Evolutionary conservation across 179 eudicot genomes (phyloP).

Genomic region (Silene noctiflora): DNA sequence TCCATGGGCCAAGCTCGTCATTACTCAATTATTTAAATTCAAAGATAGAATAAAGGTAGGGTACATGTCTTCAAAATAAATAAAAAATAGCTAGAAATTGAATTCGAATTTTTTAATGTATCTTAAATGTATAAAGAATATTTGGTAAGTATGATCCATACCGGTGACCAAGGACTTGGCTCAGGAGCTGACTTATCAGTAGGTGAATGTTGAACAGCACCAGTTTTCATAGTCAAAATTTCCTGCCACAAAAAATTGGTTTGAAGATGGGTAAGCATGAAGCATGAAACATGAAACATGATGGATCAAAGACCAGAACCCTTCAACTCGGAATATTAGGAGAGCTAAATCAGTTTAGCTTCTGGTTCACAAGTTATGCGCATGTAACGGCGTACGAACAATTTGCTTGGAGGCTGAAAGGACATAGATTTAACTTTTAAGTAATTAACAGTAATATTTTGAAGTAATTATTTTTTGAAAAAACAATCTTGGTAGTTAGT

Average conservation of each 20-base stretch:
- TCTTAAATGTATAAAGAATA: conserved; percentile 8
- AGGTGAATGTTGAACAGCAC: conserved; percentile 95
- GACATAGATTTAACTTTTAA: not conserved
- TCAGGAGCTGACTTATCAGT: conserved; percentile 68
- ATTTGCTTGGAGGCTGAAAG: not conserved
- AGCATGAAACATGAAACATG: not conserved
- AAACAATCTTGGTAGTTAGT: not conserved
- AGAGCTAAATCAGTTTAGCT: not conserved
- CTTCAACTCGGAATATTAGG: not conserved
- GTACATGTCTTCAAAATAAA: not conserved
- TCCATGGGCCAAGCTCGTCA: not conserved
- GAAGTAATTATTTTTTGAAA: no score
- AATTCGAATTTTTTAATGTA: not conserved
- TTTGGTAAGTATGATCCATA: conserved; percentile 33
- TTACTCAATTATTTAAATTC: not conserved
- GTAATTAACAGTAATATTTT: no score
- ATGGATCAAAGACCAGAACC: not conserved
- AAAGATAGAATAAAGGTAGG: not conserved
- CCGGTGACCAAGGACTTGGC: conserved; percentile 99
- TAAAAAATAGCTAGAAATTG: not conserved
- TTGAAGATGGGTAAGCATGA: conserved; percentile 1
- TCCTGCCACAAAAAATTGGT: conserved; percentile 46
- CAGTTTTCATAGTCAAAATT: conserved; percentile 71
- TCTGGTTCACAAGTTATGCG: not conserved
- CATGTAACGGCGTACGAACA: not conserved